These are phyloP conservation scores for Candida silvicultrix DNA, from an alignment of 805 yeast species.

Conservation along the genomic window DNA sequence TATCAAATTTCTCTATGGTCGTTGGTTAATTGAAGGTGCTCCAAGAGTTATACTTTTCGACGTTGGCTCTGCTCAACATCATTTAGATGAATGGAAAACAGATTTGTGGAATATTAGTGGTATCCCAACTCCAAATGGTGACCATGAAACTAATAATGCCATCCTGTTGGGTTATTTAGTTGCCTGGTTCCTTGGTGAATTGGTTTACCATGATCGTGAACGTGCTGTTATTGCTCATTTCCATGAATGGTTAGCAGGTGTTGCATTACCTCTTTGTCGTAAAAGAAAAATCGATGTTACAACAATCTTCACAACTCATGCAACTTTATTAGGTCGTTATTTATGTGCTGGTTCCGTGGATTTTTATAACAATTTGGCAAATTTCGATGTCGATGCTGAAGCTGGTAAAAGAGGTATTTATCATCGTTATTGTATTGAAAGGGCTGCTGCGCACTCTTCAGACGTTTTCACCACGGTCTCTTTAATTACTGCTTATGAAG, in stretches of 20 bases:
- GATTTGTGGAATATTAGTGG: constrained; percentile 91
- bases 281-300: constrained; percentile 90
- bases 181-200: constrained; percentile 96
- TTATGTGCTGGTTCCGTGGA: constrained; percentile 96
- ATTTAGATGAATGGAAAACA: constrained; percentile 87
- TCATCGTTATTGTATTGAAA: constrained; percentile 93
- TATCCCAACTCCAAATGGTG: constrained; percentile 89
- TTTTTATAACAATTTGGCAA: constrained; percentile 83
- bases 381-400: constrained; percentile 93
- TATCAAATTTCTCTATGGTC: constrained; percentile 75
- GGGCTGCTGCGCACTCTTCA: constrained; percentile 93
- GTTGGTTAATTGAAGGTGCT: constrained; percentile 98
- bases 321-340: constrained; percentile 90
- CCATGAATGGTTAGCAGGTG: constrained; percentile 98
- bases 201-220: constrained; percentile 74
- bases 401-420: constrained; percentile 97
- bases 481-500: constrained; percentile 93
- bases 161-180: constrained; percentile 87
- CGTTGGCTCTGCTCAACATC: constrained; percentile 62
- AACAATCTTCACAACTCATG: constrained; percentile 95
- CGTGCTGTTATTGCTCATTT: constrained; percentile 91
- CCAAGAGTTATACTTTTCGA: constrained; percentile 91
- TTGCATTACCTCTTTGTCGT: constrained; percentile 87
- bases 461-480: constrained; percentile 98
- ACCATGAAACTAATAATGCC: constrained; percentile 86